phyloP scores from a whole-genome alignment of 345 rosid genomes.

The Bruguiera sexangula region DNA sequence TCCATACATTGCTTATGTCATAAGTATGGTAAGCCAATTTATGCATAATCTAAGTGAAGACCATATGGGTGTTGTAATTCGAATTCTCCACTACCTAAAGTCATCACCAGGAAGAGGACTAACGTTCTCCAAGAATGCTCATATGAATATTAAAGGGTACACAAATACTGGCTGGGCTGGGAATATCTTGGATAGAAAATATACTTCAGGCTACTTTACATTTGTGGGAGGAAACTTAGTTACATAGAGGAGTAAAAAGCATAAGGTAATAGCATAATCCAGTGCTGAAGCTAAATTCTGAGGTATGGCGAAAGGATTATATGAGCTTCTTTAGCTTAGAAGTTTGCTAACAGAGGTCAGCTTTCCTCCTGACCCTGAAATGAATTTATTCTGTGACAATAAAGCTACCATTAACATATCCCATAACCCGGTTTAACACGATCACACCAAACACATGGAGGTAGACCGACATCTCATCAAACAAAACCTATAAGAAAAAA shows the following conservation, averaged over 20 bases:
- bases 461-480: not conserved
- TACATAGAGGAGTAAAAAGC: not conserved
- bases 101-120: not conserved
- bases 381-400: not conserved
- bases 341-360: too few relatives aligned
- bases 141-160: not conserved
- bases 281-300: not conserved
- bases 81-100: too few relatives aligned
- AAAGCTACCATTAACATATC: not conserved
- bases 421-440: not conserved
- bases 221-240: not conserved
- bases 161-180: not conserved
- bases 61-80: too few relatives aligned
- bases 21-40: too few relatives aligned
- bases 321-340: too few relatives aligned
- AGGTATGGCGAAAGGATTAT: not conserved
- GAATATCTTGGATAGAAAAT: not conserved
- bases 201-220: not conserved
- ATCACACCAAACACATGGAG: not conserved
- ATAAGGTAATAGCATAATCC: not conserved
- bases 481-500: not conserved
- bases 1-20: not conserved
- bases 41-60: too few relatives aligned
- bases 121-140: not conserved
- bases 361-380: too few relatives aligned